Base-by-base conservation (phyloP, 1,284 basidiomycete species). In the Ganoderma boninense region DNA sequence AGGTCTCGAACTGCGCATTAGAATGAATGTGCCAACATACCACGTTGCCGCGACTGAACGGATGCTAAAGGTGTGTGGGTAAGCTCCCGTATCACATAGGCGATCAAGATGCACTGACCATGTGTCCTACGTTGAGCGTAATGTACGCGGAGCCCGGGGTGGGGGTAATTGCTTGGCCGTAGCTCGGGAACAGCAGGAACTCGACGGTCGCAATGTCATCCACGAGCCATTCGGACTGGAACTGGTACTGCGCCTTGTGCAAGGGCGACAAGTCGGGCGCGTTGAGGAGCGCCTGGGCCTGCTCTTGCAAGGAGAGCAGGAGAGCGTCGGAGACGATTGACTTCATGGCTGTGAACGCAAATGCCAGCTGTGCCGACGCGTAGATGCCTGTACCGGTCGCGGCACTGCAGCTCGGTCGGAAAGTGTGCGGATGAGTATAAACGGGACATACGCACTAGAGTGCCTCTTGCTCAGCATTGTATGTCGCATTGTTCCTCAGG, bases 401-500 rank as follows among this genome's bases (percentile, higher is more conserved):
- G 14, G 49, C 42, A n/a, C 71, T 72, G 54, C 8, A 14, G 2
- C 4, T 2, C 14, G 8, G 8, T 26, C 3, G 18, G 4, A 43
- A n/a, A 44, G 44, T n/a, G 7, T 44, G 2, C 5, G 46, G 23
- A 20, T 11, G 38, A 18, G 26, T 35, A 40, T 18, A 20, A 18
- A 23, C 13, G 16, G 5, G 5, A 1, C 13, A 26, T 52, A 67
- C 70, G 42, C 49, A 72, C 71, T 72, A 72, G 40, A 52, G 26
- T 18, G 59, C 49, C 26, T 69, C 32, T 18, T 69, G 68, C n/a
- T 69, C 71, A 1, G 63, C 63, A 14, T 61, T 16, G 32, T 65
- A 72, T 7, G 71, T 72, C 16, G 57, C 54, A 29, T 72, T 60
- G 62, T 72, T 72, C 43, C 68, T 66, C 13, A 72, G 65, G 1